A percentile compares a stretch with the other conserved stretches of the same genome.
Evolutionary conservation across 495 filamentous ascomycete genomes (phyloP).

Genomic region (Chaetomidium leptoderma): DNA sequence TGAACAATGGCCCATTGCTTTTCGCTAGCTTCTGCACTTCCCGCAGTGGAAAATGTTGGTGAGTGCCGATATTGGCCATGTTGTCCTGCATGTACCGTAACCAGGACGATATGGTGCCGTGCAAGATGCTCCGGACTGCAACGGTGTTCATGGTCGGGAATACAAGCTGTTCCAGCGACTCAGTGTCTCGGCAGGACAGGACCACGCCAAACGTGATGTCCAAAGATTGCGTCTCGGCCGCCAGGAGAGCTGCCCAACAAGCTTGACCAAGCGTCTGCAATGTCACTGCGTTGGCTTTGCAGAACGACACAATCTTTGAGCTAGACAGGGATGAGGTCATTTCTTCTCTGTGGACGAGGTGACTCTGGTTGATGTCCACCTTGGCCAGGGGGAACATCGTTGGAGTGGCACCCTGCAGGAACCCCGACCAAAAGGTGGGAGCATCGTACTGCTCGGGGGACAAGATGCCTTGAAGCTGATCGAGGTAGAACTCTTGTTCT

Average conservation of each 20-base stretch:
- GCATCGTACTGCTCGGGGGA: constrained; percentile 36
- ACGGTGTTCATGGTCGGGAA: constrained; percentile 81
- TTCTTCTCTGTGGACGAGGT: constrained; percentile 44
- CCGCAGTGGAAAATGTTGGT: constrained; percentile 65
- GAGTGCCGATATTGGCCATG: constrained; percentile 45
- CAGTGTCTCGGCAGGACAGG: constrained; percentile 62
- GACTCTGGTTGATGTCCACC: not conserved
- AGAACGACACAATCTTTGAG: constrained; percentile 46
- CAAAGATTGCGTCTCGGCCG: constrained; percentile 49
- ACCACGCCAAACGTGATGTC: constrained; percentile 70
- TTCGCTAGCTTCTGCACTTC: constrained; percentile 49
- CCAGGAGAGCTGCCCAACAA: constrained; percentile 61
- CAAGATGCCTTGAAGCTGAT: constrained; percentile 34
- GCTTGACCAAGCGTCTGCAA: constrained; percentile 62
- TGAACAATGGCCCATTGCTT: constrained; percentile 46
- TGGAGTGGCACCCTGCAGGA: constrained; percentile 46
- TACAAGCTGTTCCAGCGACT: constrained; percentile 53
- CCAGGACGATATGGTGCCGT: constrained; percentile 58
- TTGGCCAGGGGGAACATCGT: constrained; percentile 31
- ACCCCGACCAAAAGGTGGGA: constrained; percentile 56
- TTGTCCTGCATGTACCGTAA: constrained; percentile 62
- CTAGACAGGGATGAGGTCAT: constrained; percentile 36
- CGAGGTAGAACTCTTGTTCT: constrained; percentile 42
- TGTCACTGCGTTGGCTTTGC: constrained; percentile 53
- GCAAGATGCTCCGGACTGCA: constrained; percentile 56